These are phyloP conservation scores for Ploettnerulaceae sp. DNA, from an alignment of 2,329 filamentous ascomycete genomes.

Conservation along the genomic window DNA sequence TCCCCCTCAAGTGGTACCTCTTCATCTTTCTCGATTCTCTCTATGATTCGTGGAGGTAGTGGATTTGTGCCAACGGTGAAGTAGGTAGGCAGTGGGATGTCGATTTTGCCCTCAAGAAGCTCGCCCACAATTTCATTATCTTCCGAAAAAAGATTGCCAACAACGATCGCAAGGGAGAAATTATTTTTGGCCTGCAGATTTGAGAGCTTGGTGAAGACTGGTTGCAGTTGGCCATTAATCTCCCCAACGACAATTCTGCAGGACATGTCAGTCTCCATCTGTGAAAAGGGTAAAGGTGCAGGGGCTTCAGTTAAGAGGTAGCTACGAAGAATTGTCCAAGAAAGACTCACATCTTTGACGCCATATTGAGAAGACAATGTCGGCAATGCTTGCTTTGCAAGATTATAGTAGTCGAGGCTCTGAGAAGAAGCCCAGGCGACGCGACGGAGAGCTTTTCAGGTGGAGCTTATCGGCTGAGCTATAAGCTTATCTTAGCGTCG, in stretches of 20 bases:
- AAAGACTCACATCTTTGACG: constrained; percentile 35
- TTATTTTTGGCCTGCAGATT: constrained; percentile 80
- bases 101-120: constrained; percentile 67
- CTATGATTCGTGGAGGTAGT: constrained; percentile 66
- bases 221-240: constrained; percentile 71
- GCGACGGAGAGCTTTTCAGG: constrained; percentile 10
- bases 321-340: background rate
- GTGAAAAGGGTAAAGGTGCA: too few relatives aligned
- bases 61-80: constrained; percentile 73
- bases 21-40: constrained; percentile 68
- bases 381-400: background rate
- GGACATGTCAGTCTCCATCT: constrained; percentile 16
- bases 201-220: constrained; percentile 74
- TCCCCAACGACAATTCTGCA: constrained; percentile 63
- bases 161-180: constrained; percentile 80
- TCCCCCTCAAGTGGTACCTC: constrained; percentile 39
- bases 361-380: constrained; percentile 38
- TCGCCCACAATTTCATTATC: constrained; percentile 55
- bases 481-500: constrained; percentile 20
- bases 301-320: too few relatives aligned
- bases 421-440: background rate
- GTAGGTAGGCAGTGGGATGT: constrained; percentile 79
- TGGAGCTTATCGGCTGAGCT: constrained; percentile 4
- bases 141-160: constrained; percentile 75
- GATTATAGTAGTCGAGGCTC: constrained; percentile 5